Percentiles rank a stretch among this genome's conserved stretches.
phyloP scores from a whole-genome alignment of 805 yeast genomes.

The Wickerhamiella occidentalis region DNA sequence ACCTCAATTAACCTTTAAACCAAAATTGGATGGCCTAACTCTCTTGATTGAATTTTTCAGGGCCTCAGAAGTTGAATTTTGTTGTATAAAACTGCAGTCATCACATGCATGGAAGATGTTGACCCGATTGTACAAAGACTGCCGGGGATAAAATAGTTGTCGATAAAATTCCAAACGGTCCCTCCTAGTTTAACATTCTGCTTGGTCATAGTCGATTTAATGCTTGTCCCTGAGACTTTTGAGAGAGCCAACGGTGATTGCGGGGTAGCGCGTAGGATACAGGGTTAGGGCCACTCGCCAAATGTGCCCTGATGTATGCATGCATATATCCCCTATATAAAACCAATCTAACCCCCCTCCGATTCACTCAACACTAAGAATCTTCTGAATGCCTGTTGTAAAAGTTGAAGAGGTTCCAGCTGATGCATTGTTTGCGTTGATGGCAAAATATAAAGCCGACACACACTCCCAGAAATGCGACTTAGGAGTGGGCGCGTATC shows the following conservation, averaged over 20 bases:
- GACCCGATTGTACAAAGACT: too few species aligned
- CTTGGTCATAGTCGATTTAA: too few species aligned
- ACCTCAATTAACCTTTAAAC: background rate
- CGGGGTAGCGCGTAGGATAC: background rate
- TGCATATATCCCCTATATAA: background rate
- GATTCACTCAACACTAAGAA: background rate
- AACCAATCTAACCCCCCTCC: background rate
- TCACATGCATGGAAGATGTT: background rate
- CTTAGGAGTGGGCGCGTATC: slow-evolving; percentile 85
- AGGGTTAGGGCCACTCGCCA: background rate
- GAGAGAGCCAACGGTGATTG: too few species aligned
- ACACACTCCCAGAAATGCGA: slow-evolving; percentile 35
- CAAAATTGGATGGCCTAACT: background rate
- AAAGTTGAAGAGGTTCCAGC: slow-evolving; percentile 40
- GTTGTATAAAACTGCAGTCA: background rate
- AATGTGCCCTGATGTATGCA: slow-evolving; percentile 1
- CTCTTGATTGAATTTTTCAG: background rate
- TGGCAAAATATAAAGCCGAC: slow-evolving; percentile 29
- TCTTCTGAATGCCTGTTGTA: slow-evolving; percentile 12
- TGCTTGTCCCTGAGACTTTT: too few species aligned
- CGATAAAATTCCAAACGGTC: too few species aligned
- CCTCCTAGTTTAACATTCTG: too few species aligned
- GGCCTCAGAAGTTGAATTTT: background rate
- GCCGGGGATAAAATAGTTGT: too few species aligned
- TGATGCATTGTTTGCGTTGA: slow-evolving; percentile 73